phyloP scores from a whole-genome alignment of 805 yeast genomes.

The Zygotorulaspora danielsina region DNA sequence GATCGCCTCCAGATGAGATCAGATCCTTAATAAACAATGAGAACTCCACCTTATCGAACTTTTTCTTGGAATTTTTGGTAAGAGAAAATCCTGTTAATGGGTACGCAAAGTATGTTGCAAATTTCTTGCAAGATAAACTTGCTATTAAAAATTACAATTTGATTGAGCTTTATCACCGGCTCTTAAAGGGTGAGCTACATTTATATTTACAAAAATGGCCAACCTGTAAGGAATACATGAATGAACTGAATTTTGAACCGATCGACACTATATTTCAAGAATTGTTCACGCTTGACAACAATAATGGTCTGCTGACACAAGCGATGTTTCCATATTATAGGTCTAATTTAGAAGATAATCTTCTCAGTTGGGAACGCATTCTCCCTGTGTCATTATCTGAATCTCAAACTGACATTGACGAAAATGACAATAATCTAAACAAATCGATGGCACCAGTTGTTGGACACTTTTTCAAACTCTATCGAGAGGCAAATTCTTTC shows the following conservation, averaged over 20 bases:
- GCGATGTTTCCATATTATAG: constrained; percentile 32
- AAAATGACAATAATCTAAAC: constrained; percentile 30
- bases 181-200: constrained; percentile 25
- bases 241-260: constrained; percentile 28
- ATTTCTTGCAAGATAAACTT: constrained; percentile 24
- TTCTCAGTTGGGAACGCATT: constrained; percentile 31
- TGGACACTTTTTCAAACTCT: constrained; percentile 57
- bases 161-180: constrained; percentile 31
- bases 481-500: constrained; percentile 71
- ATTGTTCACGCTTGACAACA: constrained; percentile 33
- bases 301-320: constrained; percentile 31
- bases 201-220: constrained; percentile 29
- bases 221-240: constrained; percentile 17
- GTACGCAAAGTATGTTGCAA: constrained; percentile 28
- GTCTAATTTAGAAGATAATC: constrained; percentile 32
- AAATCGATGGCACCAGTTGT: constrained; percentile 48
- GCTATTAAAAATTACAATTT: constrained; percentile 29
- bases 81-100: constrained; percentile 36
- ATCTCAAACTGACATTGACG: not conserved
- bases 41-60: constrained; percentile 27
- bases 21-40: constrained; percentile 24
- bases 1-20: constrained; percentile 29
- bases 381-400: constrained; percentile 13
- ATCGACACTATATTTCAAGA: constrained; percentile 35
- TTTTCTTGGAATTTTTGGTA: constrained; percentile 34